A percentile compares a stretch with the other conserved stretches of the same genome.
These are phyloP conservation scores for Penicillium cosmopolitanum DNA, from an alignment of 495 filamentous ascomycete species.

Conservation along the genomic window DNA sequence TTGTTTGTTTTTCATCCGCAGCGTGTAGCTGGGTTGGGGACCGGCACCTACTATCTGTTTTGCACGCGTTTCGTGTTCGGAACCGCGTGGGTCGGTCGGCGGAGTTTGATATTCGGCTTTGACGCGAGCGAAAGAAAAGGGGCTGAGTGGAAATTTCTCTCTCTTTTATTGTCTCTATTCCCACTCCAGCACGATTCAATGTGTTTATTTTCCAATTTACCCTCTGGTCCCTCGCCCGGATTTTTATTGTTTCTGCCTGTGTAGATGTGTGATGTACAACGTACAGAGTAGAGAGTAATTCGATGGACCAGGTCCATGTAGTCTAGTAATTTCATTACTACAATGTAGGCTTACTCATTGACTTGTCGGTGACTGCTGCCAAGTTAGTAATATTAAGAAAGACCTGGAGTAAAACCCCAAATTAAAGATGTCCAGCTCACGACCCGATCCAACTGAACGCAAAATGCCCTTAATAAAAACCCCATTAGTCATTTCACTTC, in stretches of 20 bases:
- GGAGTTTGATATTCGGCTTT: slow-evolving; percentile 56
- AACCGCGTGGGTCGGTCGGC: slow-evolving; percentile 48
- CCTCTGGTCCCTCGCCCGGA: slow-evolving; percentile 9
- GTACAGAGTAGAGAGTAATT: not conserved
- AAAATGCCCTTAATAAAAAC: too few species aligned
- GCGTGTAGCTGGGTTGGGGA: slow-evolving; percentile 43
- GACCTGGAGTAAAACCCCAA: too few species aligned
- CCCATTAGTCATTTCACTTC: not conserved
- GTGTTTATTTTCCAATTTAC: slow-evolving; percentile 44
- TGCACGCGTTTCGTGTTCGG: slow-evolving; percentile 34
- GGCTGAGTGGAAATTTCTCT: slow-evolving; percentile 53
- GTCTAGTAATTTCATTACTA: too few species aligned
- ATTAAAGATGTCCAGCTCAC: too few species aligned
- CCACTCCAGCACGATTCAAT: slow-evolving; percentile 54
- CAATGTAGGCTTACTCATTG: too few species aligned
- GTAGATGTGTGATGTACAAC: not conserved
- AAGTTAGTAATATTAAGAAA: too few species aligned
- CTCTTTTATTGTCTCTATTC: slow-evolving; percentile 55
- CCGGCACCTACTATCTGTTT: slow-evolving; percentile 35
- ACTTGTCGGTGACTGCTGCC: too few species aligned
- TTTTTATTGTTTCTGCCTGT: not conserved
- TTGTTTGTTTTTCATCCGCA: slow-evolving; percentile 38
- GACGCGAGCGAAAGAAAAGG: slow-evolving; percentile 50
- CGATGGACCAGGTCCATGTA: too few species aligned
- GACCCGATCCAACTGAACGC: too few species aligned